Evolutionary conservation across 345 rosid genomes (phyloP), one percentile per base, ranked within the genome.

Genomic region (Euphorbia tirucalli): DNA sequence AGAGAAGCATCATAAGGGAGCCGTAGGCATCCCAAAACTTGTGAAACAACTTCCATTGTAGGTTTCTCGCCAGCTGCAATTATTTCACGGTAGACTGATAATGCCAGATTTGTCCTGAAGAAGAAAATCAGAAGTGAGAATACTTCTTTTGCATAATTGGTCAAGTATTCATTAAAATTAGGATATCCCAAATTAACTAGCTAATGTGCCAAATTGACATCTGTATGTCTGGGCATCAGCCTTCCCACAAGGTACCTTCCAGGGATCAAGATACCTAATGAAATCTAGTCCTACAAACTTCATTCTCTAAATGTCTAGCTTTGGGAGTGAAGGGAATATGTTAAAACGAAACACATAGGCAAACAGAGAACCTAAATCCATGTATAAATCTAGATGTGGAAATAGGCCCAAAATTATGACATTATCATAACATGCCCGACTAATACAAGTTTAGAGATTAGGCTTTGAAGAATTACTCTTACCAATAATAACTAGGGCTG

Each of bases 21-120:
- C 80, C 77, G 86, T 84, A 94, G 85, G 89, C 97, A 91, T 65
- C 92, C 96, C 76, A 94, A 78, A 82, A 92, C 80, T 86, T 86
- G 87, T 68, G 96, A 92, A 82, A 92, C 83, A 79, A 90, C 86
- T 66, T 87, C 98, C 65, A 84, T 71, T n/a, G 90, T 84, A 15
- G 92, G 98, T 71, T 70, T 75, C 44, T 84, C 75, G 46, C 92
- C 97, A 71, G 90, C 85, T 69, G 71, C 63, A 27, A 89, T 82
- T 37, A 83, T 80, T 82, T 90, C 92, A 2, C 96, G 95, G 83
- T 94, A 90, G 70, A 84, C 87, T 73, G 75, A 67, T 71, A 94
- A 79, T 66, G 97, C 96, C 79, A 83, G 50, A 68, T 89, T 84
- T 32, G 96, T 87, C 98, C 96, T 92, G 79, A 70, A 55, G 19